Evolutionary conservation across 2,329 filamentous ascomycete genomes (phyloP).

Genomic region (Xylariomycetidae sp.): DNA sequence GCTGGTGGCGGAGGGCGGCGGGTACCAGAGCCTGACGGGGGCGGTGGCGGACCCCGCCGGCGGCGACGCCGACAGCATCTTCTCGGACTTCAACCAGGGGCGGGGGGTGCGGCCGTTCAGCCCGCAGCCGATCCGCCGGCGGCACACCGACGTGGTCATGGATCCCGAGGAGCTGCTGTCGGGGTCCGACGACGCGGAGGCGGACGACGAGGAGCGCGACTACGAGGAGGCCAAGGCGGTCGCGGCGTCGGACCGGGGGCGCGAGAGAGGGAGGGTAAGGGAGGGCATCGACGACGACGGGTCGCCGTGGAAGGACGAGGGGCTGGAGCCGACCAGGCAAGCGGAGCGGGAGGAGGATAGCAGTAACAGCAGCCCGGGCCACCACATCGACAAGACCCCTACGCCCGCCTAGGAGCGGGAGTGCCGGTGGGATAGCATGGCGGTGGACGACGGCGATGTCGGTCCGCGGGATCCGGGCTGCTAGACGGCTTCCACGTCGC

Average conservation of each 20-base stretch:
- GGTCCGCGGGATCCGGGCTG: too few relatives aligned
- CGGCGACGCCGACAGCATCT: constrained; percentile 43
- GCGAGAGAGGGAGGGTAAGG: constrained; percentile 6
- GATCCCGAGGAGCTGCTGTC: constrained; percentile 25
- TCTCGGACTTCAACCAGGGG: constrained; percentile 49
- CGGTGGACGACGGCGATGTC: too few relatives aligned
- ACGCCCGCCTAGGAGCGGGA: too few relatives aligned
- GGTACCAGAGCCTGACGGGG: constrained; percentile 52
- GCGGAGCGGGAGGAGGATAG: too few relatives aligned
- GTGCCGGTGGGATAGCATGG: too few relatives aligned
- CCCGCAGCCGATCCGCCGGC: constrained; percentile 41
- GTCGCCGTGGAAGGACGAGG: constrained; percentile 22
- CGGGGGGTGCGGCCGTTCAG: constrained; percentile 54
- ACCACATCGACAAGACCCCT: too few relatives aligned
- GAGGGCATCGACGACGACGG: constrained; percentile 10
- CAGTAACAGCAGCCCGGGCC: too few relatives aligned
- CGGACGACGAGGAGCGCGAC: constrained; percentile 8
- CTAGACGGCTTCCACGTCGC: too few relatives aligned
- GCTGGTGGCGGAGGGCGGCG: constrained; percentile 41
- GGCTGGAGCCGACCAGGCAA: too few relatives aligned
- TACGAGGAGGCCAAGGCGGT: background rate
- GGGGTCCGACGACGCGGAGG: constrained; percentile 14
- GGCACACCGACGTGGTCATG: constrained; percentile 24
- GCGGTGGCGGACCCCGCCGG: constrained; percentile 45
- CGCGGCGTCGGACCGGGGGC: constrained; percentile 9